Conservation (phyloP, 2,329 filamentous ascomycete genomes). For the Paecilomyces niveus region DNA sequence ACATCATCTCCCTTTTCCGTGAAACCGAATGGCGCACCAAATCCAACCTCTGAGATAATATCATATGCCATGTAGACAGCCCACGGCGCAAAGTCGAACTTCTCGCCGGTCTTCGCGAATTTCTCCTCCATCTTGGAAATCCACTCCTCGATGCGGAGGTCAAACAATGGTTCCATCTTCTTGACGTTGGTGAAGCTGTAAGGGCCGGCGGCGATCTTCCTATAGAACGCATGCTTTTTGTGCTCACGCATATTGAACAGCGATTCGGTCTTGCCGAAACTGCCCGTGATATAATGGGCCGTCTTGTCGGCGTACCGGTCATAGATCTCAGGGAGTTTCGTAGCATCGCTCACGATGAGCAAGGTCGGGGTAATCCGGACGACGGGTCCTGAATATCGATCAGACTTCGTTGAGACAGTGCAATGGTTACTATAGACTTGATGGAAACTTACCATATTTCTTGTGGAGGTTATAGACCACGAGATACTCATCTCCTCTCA, state of each 20-base stretch:
- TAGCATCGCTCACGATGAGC: slow-evolving; percentile 47
- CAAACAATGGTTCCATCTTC: slow-evolving; percentile 53
- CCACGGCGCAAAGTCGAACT: slow-evolving; percentile 52
- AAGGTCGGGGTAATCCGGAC: slow-evolving; percentile 48
- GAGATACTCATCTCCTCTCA: slow-evolving; percentile 41
- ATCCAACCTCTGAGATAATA: slow-evolving; percentile 50
- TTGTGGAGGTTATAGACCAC: slow-evolving; percentile 37
- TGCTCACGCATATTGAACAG: slow-evolving; percentile 54
- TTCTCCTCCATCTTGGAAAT: slow-evolving; percentile 38
- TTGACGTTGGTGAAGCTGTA: slow-evolving; percentile 53
- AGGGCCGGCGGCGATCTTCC: slow-evolving; percentile 49
- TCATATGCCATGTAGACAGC: slow-evolving; percentile 49
- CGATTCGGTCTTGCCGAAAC: slow-evolving; percentile 49
- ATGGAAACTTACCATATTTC: slow-evolving; percentile 38
- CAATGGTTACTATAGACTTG: not conserved
- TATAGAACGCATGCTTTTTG: slow-evolving; percentile 43
- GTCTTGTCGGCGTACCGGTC: slow-evolving; percentile 50
- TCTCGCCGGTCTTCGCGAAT: slow-evolving; percentile 40
- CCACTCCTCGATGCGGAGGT: slow-evolving; percentile 46
- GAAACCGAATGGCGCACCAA: slow-evolving; percentile 52
- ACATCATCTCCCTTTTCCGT: slow-evolving; percentile 47
- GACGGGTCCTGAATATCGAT: slow-evolving; percentile 37
- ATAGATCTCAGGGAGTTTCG: slow-evolving; percentile 51
- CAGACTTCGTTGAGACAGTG: not conserved
- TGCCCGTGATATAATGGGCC: slow-evolving; percentile 52